Evolutionary conservation across 768 basidiomycete species (phyloP), one percentile per base, ranked within the genome.

Genomic region (Naganishia vishniacii): DNA sequence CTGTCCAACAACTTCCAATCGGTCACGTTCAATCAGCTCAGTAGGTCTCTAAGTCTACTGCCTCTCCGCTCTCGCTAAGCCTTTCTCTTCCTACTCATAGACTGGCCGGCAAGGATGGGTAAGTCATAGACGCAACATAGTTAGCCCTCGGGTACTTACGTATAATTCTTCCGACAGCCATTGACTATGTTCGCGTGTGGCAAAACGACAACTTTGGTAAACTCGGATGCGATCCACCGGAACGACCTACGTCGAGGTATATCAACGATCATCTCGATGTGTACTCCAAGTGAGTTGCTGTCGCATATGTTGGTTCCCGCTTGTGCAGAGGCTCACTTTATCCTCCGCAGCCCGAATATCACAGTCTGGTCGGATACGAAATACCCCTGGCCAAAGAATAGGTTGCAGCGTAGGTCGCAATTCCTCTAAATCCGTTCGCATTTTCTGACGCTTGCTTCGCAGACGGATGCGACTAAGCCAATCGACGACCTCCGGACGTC

Each of bases 241-340:
- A 80, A 48, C 80, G 83, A 62, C 94, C 94, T 0, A 99, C 94
- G 1, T 73, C 84, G 18, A 78, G 85, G 62, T 99, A 97, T 70
- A 81, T 81, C 66, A 49, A 68, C n/a, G 79, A 78, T 1, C 83
- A 84, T 73, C 62, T 79, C 47, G 80, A 83, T 53, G 82, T 86
- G 51, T 94, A 92, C 72, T 81, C 77, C 56, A 85, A 95, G 64
- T 65, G 28, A 23, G 59, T 65, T 13, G 15, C 8, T n/a, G 20
- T 11, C 20, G 18, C 4, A 1, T 26, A 26, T 3, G 7, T n/a
- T 47, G n/a, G 1, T 45, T 15, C 6, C 32, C 4, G n/a, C n/a
- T n/a, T 12, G 23, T 8, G 20, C 28, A 34, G 8, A 34, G 11
- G 9, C 42, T 41, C 25, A 28, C 25, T 15, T 16, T 6, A 18